Conservation (phyloP, 139 green algal genomes). For the Tetradesmus obliquus region DNA sequence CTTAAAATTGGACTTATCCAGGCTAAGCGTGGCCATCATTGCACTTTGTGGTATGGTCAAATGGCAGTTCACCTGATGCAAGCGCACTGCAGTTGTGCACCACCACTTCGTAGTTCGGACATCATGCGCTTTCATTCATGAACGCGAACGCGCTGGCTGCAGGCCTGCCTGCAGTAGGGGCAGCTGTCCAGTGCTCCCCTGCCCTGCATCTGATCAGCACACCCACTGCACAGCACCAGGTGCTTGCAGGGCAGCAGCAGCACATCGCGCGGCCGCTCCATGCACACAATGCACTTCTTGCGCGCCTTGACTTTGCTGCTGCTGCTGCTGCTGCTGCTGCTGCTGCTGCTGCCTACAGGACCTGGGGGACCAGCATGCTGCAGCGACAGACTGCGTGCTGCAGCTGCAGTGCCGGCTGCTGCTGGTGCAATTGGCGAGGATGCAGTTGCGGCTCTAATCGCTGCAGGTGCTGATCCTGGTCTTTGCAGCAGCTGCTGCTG, state of each 20-base stretch:
- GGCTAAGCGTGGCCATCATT: no score
- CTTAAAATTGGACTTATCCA: no score
- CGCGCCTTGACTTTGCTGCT: not conserved
- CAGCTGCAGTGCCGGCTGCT: not conserved
- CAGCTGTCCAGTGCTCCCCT: not conserved
- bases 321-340: constrained; percentile 10
- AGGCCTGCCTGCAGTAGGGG: not conserved
- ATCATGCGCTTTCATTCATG: not conserved
- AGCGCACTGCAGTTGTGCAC: no score
- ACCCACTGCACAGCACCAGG: constrained; percentile 9
- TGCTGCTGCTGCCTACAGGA: not conserved
- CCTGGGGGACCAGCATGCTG: not conserved
- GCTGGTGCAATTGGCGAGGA: not conserved
- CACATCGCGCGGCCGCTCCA: not conserved
- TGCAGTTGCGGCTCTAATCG: not conserved
- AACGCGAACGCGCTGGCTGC: not conserved
- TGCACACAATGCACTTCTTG: not conserved
- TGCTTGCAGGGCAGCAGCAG: constrained; percentile 35
- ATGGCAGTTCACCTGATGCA: no score
- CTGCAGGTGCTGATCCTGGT: not conserved
- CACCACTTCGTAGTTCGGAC: no score
- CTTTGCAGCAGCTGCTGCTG: not conserved
- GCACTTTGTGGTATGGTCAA: no score
- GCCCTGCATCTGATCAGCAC: not conserved
- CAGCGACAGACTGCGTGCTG: not conserved